Conservation (phyloP, 2,329 filamentous ascomycete species). For the Diaporthe longicolla region DNA sequence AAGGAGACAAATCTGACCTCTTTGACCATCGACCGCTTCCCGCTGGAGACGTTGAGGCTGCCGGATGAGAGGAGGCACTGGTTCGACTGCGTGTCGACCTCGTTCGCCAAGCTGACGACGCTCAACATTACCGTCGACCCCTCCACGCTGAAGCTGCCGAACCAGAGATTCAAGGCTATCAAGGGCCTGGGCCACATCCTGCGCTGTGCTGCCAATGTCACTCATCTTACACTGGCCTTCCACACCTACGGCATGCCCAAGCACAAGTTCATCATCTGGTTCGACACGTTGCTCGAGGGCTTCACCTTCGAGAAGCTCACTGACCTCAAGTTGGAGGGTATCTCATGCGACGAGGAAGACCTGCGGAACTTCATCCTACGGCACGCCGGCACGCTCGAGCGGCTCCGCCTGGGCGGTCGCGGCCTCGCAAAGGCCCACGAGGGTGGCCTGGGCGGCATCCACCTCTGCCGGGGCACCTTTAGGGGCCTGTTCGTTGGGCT, state of each 20-base stretch:
- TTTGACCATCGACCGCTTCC: slow-evolving; percentile 59
- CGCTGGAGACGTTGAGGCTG: slow-evolving; percentile 58
- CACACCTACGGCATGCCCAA: slow-evolving; percentile 56
- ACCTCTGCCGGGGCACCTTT: slow-evolving; percentile 61
- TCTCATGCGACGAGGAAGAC: slow-evolving; percentile 60
- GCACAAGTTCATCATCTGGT: slow-evolving; percentile 58
- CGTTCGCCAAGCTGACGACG: slow-evolving; percentile 56
- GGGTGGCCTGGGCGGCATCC: slow-evolving; percentile 59
- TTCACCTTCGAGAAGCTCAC: slow-evolving; percentile 57
- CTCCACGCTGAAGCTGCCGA: slow-evolving; percentile 54
- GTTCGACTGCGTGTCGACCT: slow-evolving; percentile 56
- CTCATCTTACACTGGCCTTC: slow-evolving; percentile 58
- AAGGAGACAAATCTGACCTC: slow-evolving; percentile 54
- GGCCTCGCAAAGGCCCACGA: slow-evolving; percentile 58
- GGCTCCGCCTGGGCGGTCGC: slow-evolving; percentile 61
- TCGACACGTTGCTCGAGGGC: slow-evolving; percentile 55
- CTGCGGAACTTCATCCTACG: slow-evolving; percentile 58
- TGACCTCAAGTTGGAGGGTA: slow-evolving; percentile 59
- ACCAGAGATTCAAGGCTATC: slow-evolving; percentile 56
- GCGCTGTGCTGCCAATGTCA: slow-evolving; percentile 55
- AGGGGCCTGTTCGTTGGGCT: slow-evolving; percentile 59
- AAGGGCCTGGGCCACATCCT: slow-evolving; percentile 60
- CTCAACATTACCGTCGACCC: slow-evolving; percentile 59
- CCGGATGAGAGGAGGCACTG: slow-evolving; percentile 56
- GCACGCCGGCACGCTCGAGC: slow-evolving; percentile 56